phyloP scores from a whole-genome alignment of 306 rosid genomes.

The Neltuma alba region DNA sequence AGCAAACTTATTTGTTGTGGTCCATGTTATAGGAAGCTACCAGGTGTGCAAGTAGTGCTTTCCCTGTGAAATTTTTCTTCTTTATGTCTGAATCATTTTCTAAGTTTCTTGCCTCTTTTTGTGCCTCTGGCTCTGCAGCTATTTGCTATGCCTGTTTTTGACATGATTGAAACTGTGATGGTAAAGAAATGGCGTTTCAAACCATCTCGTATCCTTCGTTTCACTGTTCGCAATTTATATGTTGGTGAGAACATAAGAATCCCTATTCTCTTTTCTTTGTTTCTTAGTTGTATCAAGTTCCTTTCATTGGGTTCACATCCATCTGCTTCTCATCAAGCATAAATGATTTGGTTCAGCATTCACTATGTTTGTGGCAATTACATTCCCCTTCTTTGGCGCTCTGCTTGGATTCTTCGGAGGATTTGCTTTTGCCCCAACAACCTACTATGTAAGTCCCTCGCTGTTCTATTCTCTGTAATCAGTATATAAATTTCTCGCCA shows the following conservation, averaged over 20 bases:
- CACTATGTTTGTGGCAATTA: conserved; percentile 71
- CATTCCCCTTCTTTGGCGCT: conserved; percentile 72
- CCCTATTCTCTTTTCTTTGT: background rate
- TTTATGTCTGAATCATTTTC: background rate
- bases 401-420: conserved; percentile 80
- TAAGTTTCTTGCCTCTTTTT: background rate
- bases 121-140: conserved; percentile 38
- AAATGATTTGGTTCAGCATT: conserved; percentile 47
- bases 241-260: conserved; percentile 65
- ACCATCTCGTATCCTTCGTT: conserved; percentile 54
- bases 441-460: conserved; percentile 61
- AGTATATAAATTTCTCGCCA: background rate
- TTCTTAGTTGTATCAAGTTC: background rate
- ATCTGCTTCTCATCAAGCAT: background rate
- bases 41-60: conserved; percentile 44
- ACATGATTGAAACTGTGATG: conserved; percentile 74
- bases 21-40: conserved; percentile 83
- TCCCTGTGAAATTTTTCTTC: background rate
- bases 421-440: conserved; percentile 78
- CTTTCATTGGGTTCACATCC: background rate
- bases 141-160: conserved; percentile 87
- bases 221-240: conserved; percentile 51
- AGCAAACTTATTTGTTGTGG: conserved; percentile 70
- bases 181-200: conserved; percentile 56
- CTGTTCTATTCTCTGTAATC: background rate